phyloP scores from a whole-genome alignment of 176 grass and related monocot genomes.

The Musa beccarii region DNA sequence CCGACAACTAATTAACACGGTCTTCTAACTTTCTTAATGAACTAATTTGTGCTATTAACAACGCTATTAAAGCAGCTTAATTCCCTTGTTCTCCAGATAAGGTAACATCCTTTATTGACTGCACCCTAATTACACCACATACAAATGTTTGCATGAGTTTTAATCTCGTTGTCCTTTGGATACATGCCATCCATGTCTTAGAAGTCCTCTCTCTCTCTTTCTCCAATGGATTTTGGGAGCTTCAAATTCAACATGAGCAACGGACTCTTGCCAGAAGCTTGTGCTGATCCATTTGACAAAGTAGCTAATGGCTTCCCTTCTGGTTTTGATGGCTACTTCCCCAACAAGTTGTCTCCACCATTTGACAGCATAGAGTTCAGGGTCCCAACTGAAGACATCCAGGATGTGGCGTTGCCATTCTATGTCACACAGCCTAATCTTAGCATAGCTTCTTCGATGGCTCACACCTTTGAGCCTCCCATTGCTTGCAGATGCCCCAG shows the following conservation, averaged over 20 bases:
- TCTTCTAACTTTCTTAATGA: too few species aligned
- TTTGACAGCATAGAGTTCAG: neutral
- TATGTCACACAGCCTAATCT: neutral
- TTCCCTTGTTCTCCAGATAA: too few species aligned
- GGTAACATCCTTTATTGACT: too few species aligned
- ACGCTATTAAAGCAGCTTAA: too few species aligned
- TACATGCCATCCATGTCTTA: too few species aligned
- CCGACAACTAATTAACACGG: too few species aligned
- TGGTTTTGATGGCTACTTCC: neutral
- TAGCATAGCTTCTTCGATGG: neutral
- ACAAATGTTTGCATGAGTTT: too few species aligned
- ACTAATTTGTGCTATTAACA: too few species aligned
- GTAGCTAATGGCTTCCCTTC: neutral
- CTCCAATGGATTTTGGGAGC: neutral
- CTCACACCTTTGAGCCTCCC: neutral
- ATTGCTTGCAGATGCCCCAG: neutral
- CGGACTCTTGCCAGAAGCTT: neutral
- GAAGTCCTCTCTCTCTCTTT: too few species aligned
- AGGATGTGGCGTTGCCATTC: neutral
- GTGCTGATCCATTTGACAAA: neutral
- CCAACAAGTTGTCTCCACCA: neutral
- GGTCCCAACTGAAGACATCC: neutral
- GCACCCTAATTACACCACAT: too few species aligned
- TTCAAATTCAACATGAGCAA: neutral
- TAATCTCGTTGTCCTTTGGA: too few species aligned